phyloP scores from a whole-genome alignment of 2,329 filamentous ascomycete genomes.

The Botrytis deweyae region DNA sequence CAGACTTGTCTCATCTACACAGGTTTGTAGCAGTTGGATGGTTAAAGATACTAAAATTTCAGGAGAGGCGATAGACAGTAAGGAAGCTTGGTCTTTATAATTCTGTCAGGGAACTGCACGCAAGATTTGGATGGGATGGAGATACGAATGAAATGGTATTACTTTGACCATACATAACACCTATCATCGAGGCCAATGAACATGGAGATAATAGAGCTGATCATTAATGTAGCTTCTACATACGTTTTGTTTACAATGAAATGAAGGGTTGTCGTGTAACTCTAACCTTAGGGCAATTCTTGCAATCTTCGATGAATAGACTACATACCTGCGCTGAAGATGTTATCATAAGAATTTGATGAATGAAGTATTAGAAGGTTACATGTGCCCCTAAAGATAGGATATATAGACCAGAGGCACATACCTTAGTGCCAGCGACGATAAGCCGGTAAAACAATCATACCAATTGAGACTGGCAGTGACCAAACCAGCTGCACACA shows the following conservation, averaged over 20 bases:
- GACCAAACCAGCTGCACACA: neutral
- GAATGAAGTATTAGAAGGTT: neutral
- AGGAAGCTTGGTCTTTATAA: neutral
- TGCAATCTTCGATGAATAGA: neutral
- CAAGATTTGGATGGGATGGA: neutral
- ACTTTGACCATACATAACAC: neutral
- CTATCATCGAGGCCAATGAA: neutral
- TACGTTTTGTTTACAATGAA: neutral
- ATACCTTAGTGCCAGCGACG: neutral
- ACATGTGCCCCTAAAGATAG: no score
- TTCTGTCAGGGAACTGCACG: neutral
- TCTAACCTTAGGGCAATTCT: no score
- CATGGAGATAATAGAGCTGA: neutral
- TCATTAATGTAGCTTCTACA: neutral
- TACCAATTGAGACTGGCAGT: neutral
- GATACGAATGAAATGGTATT: neutral
- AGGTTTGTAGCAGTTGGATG: neutral
- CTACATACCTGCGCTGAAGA: neutral
- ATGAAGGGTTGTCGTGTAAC: neutral
- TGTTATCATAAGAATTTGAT: neutral
- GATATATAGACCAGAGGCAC: neutral
- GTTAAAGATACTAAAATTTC: neutral
- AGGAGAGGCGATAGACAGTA: neutral
- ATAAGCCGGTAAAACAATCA: neutral
- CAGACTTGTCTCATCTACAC: neutral